phyloP scores from a whole-genome alignment of 345 rosid genomes.

The Aurinia saxatilis region DNA sequence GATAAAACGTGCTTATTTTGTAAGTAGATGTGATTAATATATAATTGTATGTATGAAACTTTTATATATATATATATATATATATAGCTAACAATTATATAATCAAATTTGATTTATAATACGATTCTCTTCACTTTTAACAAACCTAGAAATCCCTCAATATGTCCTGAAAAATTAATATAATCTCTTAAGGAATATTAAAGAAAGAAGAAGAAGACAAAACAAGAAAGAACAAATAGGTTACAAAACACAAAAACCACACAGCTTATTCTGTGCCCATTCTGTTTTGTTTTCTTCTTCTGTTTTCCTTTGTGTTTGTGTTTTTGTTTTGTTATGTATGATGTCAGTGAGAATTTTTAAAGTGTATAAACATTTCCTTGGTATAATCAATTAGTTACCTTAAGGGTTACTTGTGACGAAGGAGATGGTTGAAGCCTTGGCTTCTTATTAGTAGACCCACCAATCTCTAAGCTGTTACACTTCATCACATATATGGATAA shows the following conservation, averaged over 20 bases:
- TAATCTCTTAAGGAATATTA: constrained; percentile 49
- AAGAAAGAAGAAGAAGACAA: constrained; percentile 60
- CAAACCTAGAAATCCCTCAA: neutral
- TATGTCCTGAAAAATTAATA: too few species aligned
- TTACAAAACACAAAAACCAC: constrained; percentile 27
- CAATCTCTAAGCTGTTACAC: constrained; percentile 71
- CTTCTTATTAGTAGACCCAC: constrained; percentile 74
- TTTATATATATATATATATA: too few species aligned
- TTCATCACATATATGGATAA: constrained; percentile 19
- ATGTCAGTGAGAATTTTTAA: constrained; percentile 23
- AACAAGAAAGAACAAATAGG: constrained; percentile 53
- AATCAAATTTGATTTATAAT: neutral
- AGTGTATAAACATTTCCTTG: constrained; percentile 5
- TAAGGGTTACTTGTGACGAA: constrained; percentile 69
- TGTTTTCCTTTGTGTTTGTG: constrained; percentile 35
- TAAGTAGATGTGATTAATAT: neutral
- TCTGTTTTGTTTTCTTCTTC: constrained; percentile 32
- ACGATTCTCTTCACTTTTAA: constrained; percentile 5
- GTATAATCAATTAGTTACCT: constrained; percentile 37
- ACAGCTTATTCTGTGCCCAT: constrained; percentile 39
- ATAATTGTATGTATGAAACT: too few species aligned
- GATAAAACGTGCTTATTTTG: constrained; percentile 22
- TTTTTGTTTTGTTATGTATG: constrained; percentile 28
- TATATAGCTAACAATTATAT: neutral
- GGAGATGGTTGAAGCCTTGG: constrained; percentile 79